Evolutionary conservation across 2,329 filamentous ascomycete genomes (phyloP).

Genomic region (Colletotrichum ledebouriae): DNA sequence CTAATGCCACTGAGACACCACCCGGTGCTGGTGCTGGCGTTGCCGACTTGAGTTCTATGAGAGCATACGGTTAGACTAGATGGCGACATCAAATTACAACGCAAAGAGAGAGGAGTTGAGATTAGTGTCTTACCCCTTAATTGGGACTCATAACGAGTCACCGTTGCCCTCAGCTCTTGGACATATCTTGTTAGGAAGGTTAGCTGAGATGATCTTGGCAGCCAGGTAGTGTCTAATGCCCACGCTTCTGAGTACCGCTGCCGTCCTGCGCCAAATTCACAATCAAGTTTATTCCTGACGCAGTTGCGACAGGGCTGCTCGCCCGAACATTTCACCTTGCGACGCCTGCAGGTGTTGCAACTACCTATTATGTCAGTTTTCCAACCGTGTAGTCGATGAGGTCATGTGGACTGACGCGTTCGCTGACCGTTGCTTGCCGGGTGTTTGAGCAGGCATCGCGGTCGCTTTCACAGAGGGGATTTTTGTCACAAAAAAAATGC

Average conservation of each 20-base stretch:
- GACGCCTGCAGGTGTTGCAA: slow-evolving; percentile 48
- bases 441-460: slow-evolving; percentile 33
- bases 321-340: slow-evolving; percentile 53
- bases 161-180: slow-evolving; percentile 32
- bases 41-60: slow-evolving; percentile 28
- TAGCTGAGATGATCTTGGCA: neutral
- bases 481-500: neutral
- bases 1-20: slow-evolving; percentile 14
- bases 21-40: slow-evolving; percentile 2
- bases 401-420: slow-evolving; percentile 39
- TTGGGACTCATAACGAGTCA: slow-evolving; percentile 33
- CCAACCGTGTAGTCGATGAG: neutral
- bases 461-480: neutral
- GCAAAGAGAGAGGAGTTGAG: too few relatives aligned
- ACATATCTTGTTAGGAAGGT: slow-evolving; percentile 25
- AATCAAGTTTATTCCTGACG: slow-evolving; percentile 50
- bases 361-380: slow-evolving; percentile 17
- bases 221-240: neutral
- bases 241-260: slow-evolving; percentile 42
- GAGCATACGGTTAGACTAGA: neutral
- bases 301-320: slow-evolving; percentile 51
- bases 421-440: slow-evolving; percentile 34
- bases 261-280: slow-evolving; percentile 49
- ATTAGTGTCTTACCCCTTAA: slow-evolving; percentile 12
- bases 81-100: fast-evolving